These are phyloP conservation scores for Wallacemonas sp. DNA, from an alignment of 208 protist genomes.

Conservation along the genomic window DNA sequence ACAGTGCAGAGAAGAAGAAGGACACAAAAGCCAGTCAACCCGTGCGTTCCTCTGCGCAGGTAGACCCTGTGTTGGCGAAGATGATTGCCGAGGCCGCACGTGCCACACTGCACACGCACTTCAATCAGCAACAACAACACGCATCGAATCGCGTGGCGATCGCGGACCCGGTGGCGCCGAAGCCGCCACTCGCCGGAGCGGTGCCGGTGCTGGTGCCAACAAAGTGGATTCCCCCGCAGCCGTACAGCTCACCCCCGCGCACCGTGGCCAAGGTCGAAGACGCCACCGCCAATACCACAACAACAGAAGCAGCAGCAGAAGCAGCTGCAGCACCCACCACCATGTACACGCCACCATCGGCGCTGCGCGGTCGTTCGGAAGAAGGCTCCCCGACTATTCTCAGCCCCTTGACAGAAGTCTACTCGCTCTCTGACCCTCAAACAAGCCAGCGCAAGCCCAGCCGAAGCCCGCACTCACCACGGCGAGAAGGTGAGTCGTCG, in stretches of 20 bases:
- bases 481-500: too few species aligned
- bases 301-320: background rate
- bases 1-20: background rate
- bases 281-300: background rate
- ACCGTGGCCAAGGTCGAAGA: background rate
- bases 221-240: background rate
- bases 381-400: constrained; percentile 9
- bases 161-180: background rate
- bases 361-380: background rate
- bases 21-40: background rate
- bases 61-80: constrained; percentile 6
- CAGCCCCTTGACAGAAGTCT: constrained; percentile 10
- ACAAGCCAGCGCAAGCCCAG: constrained; percentile 6
- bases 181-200: constrained; percentile 7
- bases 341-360: constrained; percentile 4
- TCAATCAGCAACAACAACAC: background rate
- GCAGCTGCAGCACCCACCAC: background rate
- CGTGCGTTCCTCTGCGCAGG: background rate
- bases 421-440: constrained; percentile 6
- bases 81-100: constrained; percentile 12
- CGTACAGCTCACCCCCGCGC: background rate
- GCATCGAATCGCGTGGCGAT: background rate
- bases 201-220: background rate
- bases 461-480: constrained; percentile 4
- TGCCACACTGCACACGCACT: background rate